A percentile compares a stretch with the other conserved stretches of the same genome.
Evolutionary conservation across 768 basidiomycete species (phyloP).

Genomic region (Tylopilus rubrobrunneus): DNA sequence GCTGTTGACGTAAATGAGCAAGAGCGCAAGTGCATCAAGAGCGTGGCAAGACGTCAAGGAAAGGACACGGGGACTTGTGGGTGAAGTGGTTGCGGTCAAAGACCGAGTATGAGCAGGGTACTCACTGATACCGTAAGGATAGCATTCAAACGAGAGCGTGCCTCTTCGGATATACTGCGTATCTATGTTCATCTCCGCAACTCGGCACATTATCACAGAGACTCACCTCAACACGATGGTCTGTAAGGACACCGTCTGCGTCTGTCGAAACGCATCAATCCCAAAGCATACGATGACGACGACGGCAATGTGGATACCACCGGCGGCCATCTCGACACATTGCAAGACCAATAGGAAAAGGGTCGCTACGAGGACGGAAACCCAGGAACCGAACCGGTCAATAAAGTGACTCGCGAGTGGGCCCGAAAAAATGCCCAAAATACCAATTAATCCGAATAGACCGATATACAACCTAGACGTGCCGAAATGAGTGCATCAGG

Average conservation of each 20-base stretch:
- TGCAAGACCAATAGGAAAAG: constrained; percentile 26
- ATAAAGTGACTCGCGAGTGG: constrained; percentile 27
- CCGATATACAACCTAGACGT: constrained; percentile 34
- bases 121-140: constrained; percentile 26
- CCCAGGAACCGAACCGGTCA: constrained; percentile 39
- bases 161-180: constrained; percentile 26
- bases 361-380: constrained; percentile 36
- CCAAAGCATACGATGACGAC: constrained; percentile 39
- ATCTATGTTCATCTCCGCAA: neutral
- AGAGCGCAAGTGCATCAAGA: neutral
- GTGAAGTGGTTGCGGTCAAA: neutral
- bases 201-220: neutral
- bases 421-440: constrained; percentile 34
- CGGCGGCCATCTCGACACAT: constrained; percentile 35
- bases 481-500: neutral
- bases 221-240: constrained; percentile 24
- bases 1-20: constrained; percentile 11
- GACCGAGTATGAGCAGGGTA: neutral
- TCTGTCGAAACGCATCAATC: constrained; percentile 39
- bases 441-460: constrained; percentile 45
- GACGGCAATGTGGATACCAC: constrained; percentile 35
- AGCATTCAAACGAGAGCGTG: constrained; percentile 30
- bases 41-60: neutral
- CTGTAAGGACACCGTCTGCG: constrained; percentile 35
- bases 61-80: neutral